Evolutionary conservation across 2,329 filamentous ascomycete species (phyloP), one percentile per base, ranked within the genome.

Genomic region (Exophiala aquamarina): DNA sequence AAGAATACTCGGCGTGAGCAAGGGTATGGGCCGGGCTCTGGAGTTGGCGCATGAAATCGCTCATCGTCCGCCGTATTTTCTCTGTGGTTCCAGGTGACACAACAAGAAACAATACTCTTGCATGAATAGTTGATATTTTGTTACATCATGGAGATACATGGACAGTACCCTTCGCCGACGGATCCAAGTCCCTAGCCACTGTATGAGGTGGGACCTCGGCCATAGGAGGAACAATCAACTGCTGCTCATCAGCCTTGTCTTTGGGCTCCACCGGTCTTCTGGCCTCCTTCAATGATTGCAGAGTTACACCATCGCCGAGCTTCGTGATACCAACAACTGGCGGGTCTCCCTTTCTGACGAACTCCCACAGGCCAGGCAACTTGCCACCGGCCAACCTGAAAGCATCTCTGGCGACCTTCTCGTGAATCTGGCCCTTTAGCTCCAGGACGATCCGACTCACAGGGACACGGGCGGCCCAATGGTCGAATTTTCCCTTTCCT

Each of bases 401-500:
- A 23, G 93, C 93, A 74, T 98, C 93, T 59, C 84, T 82, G 17
- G 88, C 91, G 56, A 98, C 83, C 73, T 95, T 88, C 75, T 98
- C 93, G 79, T 98, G 93, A 55, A 97, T 65, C 60, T 90, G 82
- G 36, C 93, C 93, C 69, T 89, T 90, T 58, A 98, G 72, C 71
- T 98, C 93, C 59, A 98, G 94, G 15, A 96, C 75, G 39, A 98
- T 82, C 67, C 93, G 88, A 70, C 87, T 95, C 41, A 97, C 89
- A 7, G 89, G 83, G 58, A 97, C 84, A 69, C 92, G 83, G 17
- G 87, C 82, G 3, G 92, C 90, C 93, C 93, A 98, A 65, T 95
- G 89, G 67, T 98, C 93, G 65, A 98, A 97, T 54, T 85, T 87
- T 60, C 93, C 93, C 69, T 98, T 98, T 71, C 93, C 93, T 72